These are phyloP conservation scores for Yamadazyma sp. DNA, from an alignment of 805 yeast species.

Conservation along the genomic window DNA sequence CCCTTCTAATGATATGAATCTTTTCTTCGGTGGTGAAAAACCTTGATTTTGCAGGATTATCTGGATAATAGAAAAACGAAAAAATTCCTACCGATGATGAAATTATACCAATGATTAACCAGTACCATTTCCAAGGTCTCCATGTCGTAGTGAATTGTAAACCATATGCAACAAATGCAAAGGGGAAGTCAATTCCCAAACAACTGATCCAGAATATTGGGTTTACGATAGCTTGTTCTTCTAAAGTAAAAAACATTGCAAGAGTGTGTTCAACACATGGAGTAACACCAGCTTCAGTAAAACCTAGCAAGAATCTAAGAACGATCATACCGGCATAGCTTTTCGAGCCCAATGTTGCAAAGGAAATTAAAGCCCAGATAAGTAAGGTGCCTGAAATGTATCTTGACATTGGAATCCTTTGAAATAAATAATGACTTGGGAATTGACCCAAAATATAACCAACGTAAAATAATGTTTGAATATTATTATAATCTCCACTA, in stretches of 20 bases:
- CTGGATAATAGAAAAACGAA: conserved; percentile 46
- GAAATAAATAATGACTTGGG: conserved; percentile 42
- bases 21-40: conserved; percentile 49
- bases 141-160: conserved; percentile 18
- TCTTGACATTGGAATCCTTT: conserved; percentile 33
- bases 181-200: conserved; percentile 50
- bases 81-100: conserved; percentile 31
- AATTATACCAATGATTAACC: conserved; percentile 49
- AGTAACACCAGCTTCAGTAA: conserved; percentile 49
- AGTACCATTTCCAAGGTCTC: conserved; percentile 8
- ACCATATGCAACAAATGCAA: conserved; percentile 48
- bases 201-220: conserved; percentile 54
- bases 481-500: conserved; percentile 43
- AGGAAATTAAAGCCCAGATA: conserved; percentile 24
- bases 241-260: conserved; percentile 47
- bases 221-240: conserved; percentile 47
- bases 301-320: conserved; percentile 38
- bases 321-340: conserved; percentile 23
- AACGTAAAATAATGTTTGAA: conserved; percentile 51
- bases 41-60: conserved; percentile 52
- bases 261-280: conserved; percentile 47
- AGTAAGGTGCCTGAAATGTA: conserved; percentile 32
- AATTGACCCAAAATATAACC: conserved; percentile 54
- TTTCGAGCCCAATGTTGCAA: conserved; percentile 22
- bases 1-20: conserved; percentile 43